A percentile compares a stretch with the other conserved stretches of the same genome.
Evolutionary conservation across 1,284 basidiomycete species (phyloP).

Genomic region (Ustilago crameri): DNA sequence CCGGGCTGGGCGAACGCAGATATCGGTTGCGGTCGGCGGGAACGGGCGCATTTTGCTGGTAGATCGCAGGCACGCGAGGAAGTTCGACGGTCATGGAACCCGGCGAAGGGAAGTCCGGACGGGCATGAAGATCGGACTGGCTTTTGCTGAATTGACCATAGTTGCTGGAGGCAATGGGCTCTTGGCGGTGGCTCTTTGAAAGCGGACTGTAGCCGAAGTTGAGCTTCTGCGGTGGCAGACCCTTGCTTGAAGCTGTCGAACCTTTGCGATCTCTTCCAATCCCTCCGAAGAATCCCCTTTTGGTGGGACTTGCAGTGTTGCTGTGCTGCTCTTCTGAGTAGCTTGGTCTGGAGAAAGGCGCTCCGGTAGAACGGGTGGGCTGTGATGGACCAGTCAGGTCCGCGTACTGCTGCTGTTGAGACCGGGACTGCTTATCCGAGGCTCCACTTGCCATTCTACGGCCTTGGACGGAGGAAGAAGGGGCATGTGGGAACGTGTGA

Average conservation of each 20-base stretch:
- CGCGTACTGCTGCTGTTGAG: constrained; percentile 8
- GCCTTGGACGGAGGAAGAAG: constrained; percentile 7
- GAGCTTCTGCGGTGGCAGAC: constrained; percentile 21
- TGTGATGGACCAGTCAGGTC: constrained; percentile 5
- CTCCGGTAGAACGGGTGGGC: constrained; percentile 3
- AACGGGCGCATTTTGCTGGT: constrained; percentile 25
- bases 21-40: constrained; percentile 39
- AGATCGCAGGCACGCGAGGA: constrained; percentile 39
- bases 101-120: constrained; percentile 39
- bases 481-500: constrained; percentile 33
- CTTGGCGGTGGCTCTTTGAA: constrained; percentile 30
- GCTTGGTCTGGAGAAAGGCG: constrained; percentile 27
- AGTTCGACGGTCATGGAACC: constrained; percentile 33
- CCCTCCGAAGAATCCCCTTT: constrained; percentile 56
- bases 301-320: constrained; percentile 49
- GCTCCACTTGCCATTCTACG: constrained; percentile 21
- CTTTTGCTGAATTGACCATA: constrained; percentile 54
- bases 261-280: constrained; percentile 50
- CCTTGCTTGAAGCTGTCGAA: constrained; percentile 37
- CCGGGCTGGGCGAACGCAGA: constrained; percentile 54
- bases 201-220: constrained; percentile 45
- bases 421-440: constrained; percentile 9
- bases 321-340: constrained; percentile 33
- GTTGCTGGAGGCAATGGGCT: constrained; percentile 14
- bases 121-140: constrained; percentile 49